Conservation (phyloP, 2,329 filamentous ascomycete species). For the Paraphaeosphaeria minitans region DNA sequence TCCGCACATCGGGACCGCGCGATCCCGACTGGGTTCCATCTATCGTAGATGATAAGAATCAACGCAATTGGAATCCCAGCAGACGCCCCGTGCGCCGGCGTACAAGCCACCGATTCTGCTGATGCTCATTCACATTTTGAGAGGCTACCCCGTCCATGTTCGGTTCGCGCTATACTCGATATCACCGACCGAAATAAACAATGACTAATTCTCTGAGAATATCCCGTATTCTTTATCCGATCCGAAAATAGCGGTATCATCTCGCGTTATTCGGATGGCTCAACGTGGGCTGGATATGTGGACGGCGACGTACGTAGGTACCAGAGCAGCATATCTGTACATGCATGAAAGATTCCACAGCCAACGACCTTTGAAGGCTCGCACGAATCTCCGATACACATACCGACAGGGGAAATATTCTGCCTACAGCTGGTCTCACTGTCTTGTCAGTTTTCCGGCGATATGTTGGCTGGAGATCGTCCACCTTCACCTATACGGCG, state of each 20-base stretch:
- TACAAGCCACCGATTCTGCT: not conserved
- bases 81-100: not conserved
- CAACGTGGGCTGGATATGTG: not conserved
- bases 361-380: not conserved
- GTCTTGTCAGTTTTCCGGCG: not conserved
- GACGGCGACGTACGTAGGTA: not conserved
- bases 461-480: not conserved
- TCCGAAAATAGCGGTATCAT: not conserved
- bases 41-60: not conserved
- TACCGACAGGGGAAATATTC: not conserved
- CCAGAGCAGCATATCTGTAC: not conserved
- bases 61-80: no score
- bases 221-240: not conserved
- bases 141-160: not conserved
- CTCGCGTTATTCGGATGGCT: not conserved
- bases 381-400: not conserved
- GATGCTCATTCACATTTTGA: not conserved
- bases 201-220: not conserved
- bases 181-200: not conserved
- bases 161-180: not conserved
- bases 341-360: not conserved
- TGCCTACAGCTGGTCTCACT: not conserved
- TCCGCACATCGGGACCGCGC: not conserved
- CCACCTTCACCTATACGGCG: not conserved
- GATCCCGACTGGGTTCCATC: not conserved